Evolutionary conservation across 805 yeast genomes (phyloP).

Genomic region (Kazachstania africana): DNA sequence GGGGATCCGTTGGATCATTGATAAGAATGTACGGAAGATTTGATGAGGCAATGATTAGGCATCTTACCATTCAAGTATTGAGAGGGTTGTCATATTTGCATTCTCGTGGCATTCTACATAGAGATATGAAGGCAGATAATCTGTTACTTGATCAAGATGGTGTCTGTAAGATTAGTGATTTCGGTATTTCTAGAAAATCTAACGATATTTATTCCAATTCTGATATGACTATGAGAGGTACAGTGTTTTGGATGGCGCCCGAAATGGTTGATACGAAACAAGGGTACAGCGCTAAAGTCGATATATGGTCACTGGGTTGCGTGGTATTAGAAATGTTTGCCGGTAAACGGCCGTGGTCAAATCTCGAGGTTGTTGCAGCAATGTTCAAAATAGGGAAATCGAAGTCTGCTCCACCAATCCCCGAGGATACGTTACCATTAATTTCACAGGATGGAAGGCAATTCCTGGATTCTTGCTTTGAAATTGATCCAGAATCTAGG

Average conservation of each 20-base stretch:
- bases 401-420: conserved; percentile 89
- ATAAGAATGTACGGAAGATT: conserved; percentile 74
- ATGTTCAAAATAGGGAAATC: conserved; percentile 80
- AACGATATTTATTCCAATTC: conserved; percentile 83
- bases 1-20: conserved; percentile 89
- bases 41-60: conserved; percentile 64
- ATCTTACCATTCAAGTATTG: conserved; percentile 67
- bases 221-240: conserved; percentile 97
- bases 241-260: conserved; percentile 99
- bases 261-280: conserved; percentile 88
- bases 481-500: conserved; percentile 64
- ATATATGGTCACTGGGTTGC: conserved; percentile 97
- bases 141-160: conserved; percentile 83
- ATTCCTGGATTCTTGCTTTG: conserved; percentile 69
- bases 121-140: conserved; percentile 95
- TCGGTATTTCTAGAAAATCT: conserved; percentile 85
- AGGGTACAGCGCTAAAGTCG: conserved; percentile 96
- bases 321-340: conserved; percentile 96
- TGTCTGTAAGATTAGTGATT: conserved; percentile 88
- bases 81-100: conserved; percentile 83
- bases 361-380: conserved; percentile 89
- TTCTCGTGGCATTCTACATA: conserved; percentile 74
- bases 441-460: conserved; percentile 55
- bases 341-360: conserved; percentile 95
- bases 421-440: conserved; percentile 64